Evolutionary conservation across 2,329 filamentous ascomycete species (phyloP).

Genomic region (Hypoxylon sp.): DNA sequence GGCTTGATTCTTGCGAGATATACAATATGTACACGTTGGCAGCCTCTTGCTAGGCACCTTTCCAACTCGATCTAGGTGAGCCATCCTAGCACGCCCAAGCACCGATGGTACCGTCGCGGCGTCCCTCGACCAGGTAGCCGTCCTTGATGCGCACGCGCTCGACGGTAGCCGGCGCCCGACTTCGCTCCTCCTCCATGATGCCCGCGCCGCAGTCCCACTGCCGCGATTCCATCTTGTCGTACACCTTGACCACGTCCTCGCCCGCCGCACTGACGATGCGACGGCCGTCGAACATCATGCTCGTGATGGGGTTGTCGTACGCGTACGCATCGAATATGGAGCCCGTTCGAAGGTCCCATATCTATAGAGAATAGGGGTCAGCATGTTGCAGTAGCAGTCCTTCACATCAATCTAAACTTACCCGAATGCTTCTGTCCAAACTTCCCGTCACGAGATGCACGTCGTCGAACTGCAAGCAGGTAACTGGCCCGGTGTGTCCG

Average conservation of each 20-base stretch:
- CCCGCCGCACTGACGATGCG: conserved; percentile 90
- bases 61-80: too few relatives aligned
- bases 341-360: conserved; percentile 97
- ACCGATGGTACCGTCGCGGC: conserved; percentile 85
- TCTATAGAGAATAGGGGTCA: conserved; percentile 65
- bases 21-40: conserved; percentile 26
- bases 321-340: conserved; percentile 96
- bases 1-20: conserved; percentile 13
- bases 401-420: conserved; percentile 59
- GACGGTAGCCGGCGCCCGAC: conserved; percentile 71
- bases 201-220: conserved; percentile 98
- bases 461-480: conserved; percentile 94
- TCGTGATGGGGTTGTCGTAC: conserved; percentile 89
- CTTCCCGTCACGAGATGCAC: conserved; percentile 94
- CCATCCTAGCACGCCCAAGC: conserved; percentile 68
- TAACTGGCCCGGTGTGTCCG: conserved; percentile 93
- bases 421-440: conserved; percentile 89
- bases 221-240: conserved; percentile 93
- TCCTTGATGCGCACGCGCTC: conserved; percentile 91
- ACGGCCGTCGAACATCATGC: conserved; percentile 95
- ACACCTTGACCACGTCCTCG: conserved; percentile 95
- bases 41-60: background rate
- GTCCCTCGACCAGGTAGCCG: conserved; percentile 90
- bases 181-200: conserved; percentile 71
- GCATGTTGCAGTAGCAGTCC: background rate